Evolutionary conservation across 2,329 filamentous ascomycete genomes (phyloP), one percentile per base, ranked within the genome.

Genomic region (Bipolaris cookei): DNA sequence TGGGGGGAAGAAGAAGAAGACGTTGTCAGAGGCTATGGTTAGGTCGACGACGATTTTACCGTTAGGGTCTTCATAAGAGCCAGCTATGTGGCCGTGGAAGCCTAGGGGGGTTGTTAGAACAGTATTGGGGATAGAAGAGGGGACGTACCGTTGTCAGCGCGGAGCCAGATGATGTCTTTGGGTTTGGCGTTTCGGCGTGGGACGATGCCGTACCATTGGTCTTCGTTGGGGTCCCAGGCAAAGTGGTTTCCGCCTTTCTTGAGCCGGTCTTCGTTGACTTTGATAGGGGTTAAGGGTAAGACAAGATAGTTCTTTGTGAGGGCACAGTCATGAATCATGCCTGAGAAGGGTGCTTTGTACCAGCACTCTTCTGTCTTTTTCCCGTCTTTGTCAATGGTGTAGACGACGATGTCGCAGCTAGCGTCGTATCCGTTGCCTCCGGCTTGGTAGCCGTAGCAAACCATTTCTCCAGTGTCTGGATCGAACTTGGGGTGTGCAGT

Each of bases 171-270:
- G 39, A 84, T 81, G 66, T 85, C 83, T 58, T 83, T 81, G 0
- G 79, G 76, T 61, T 81, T 83, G 0, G 78, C 82, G 3, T 79
- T 79, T 3, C 79, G 69, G 6, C 83, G 75, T 3, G 83, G 83
- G 2, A 85, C 82, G 13, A 85, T 74, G 0, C 81, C 83, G 59
- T 85, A 85, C 71, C 80, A 81, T 65, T 84, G 82, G 63, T 85
- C 82, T 66, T 85, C 82, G 3, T 82, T 72, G 0, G 82, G 80
- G 44, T 76, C 71, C 74, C 74, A 79, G 0, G 76, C 75, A 61
- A 77, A 79, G 50, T 78, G 74, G 47, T 78, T 75, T 3, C 76
- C 77, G 11, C 76, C 76, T 44, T 56, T 68, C 58, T 76, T 75
- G 60, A 79, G 57, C 5, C 76, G 62, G 10, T 76, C 77, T 0